Evolutionary conservation across 2,329 filamentous ascomycete species (phyloP), one percentile per base, ranked within the genome.

Genomic region (Hypoxylon sp.): DNA sequence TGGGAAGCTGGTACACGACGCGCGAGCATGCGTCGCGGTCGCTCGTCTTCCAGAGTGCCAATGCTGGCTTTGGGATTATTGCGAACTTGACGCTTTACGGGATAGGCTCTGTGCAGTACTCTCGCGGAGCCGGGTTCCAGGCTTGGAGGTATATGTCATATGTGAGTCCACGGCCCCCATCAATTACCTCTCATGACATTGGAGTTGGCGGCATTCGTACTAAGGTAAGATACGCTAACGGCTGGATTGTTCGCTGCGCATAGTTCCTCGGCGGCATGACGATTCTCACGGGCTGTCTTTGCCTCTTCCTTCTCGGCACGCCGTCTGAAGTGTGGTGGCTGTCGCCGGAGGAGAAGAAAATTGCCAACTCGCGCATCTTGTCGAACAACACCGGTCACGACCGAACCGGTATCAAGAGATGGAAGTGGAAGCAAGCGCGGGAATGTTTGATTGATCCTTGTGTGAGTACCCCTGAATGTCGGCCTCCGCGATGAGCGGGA

Each of bases 61-160:
- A 79, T 16, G 78, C 78, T 4, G 77, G 77, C 2, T 79, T 80
- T 51, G 75, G 77, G 3, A 70, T 78, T 38, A 77, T 80, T 44
- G 70, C 77, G 6, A 74, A 69, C 24, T 62, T 80, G 38, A 74
- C 78, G 24, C 73, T 80, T 4, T 80, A 79, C 58, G 78, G 74
- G 4, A 79, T 80, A 46, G 77, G 78, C 5, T 69, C 74, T 0
- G 64, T 76, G 1, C 70, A 76, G 50, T 72, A 75, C 32, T 52
- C 67, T 1, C 63, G 70, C 12, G 69, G 72, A 1, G 68, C 74
- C 3, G 73, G 73, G 2, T 75, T 76, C 16, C 68, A 79, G 63
- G 71, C 78, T 0, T 80, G 78, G 78, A 69, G 78, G 16, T 79
- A 79, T 58, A 79, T 79, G 73, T 77, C 75, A 9, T 78, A 78